phyloP scores from a whole-genome alignment of 225 moss, liverwort and hornwort species.

The Anthoceros angustus region DNA sequence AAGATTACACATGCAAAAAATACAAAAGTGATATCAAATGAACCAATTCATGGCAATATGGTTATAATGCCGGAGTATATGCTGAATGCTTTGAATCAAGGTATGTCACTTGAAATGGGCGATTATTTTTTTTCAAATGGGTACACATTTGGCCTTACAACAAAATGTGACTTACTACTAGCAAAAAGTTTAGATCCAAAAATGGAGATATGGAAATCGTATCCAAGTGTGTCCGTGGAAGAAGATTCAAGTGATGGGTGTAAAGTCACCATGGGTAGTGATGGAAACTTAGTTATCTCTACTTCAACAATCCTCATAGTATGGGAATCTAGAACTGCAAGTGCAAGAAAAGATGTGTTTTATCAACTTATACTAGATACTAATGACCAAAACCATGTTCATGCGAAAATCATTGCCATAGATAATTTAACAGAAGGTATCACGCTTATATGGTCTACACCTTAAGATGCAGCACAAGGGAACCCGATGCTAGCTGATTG shows the following conservation, averaged over 20 bases:
- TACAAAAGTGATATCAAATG: too few species aligned
- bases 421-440: background rate
- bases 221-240: background rate
- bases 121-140: background rate
- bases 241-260: background rate
- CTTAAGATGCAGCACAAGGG: too few species aligned
- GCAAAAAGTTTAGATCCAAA: background rate
- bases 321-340: background rate
- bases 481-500: too few species aligned
- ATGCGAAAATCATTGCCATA: background rate
- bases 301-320: background rate
- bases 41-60: background rate
- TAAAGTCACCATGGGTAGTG: background rate
- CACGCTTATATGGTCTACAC: too few species aligned
- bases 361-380: background rate
- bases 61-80: background rate
- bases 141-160: background rate
- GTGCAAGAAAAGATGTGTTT: background rate
- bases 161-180: background rate
- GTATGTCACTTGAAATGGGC: background rate
- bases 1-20: too few species aligned
- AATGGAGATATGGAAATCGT: background rate
- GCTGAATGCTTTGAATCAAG: background rate
- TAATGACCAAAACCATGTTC: background rate
- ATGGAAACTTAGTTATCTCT: background rate